Evolutionary conservation across 2,329 filamentous ascomycete species (phyloP).

Genomic region (Aspergillus niger): DNA sequence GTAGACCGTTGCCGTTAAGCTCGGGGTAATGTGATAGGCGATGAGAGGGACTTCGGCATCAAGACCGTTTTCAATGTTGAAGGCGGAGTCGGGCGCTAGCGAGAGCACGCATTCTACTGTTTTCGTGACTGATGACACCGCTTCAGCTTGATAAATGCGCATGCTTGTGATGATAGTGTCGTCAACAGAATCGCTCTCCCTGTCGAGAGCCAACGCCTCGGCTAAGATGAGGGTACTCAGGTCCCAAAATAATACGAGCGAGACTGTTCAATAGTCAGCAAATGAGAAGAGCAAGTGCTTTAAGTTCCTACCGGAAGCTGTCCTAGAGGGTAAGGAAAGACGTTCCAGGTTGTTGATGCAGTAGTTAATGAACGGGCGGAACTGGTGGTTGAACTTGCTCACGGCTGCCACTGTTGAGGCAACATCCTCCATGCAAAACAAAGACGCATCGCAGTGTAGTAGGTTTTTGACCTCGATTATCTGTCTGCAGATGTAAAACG

Average conservation of each 20-base stretch:
- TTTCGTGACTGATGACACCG: conserved; percentile 15
- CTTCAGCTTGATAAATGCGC: conserved; percentile 6
- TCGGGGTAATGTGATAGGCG: conserved; percentile 27
- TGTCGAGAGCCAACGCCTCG: conserved; percentile 13
- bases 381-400: conserved; percentile 9
- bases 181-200: neutral
- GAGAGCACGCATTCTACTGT: conserved; percentile 16
- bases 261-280: conserved; percentile 16
- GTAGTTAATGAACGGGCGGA: conserved; percentile 17
- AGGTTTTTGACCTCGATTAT: no score
- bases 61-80: conserved; percentile 27
- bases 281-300: fast-evolving
- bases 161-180: neutral
- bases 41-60: conserved; percentile 22
- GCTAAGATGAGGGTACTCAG: conserved; percentile 22
- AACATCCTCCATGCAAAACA: neutral
- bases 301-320: conserved; percentile 18
- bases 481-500: no score
- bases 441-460: no score
- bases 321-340: conserved; percentile 19
- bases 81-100: conserved; percentile 17
- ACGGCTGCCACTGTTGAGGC: neutral
- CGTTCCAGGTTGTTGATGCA: conserved; percentile 11
- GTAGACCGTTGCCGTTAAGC: conserved; percentile 17
- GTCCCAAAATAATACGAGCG: conserved; percentile 24